Percentiles rank a stretch among this genome's conserved stretches.
Evolutionary conservation across 1,139 yeast genomes (phyloP).

Genomic region (Scheffersomyces segobiensis): DNA sequence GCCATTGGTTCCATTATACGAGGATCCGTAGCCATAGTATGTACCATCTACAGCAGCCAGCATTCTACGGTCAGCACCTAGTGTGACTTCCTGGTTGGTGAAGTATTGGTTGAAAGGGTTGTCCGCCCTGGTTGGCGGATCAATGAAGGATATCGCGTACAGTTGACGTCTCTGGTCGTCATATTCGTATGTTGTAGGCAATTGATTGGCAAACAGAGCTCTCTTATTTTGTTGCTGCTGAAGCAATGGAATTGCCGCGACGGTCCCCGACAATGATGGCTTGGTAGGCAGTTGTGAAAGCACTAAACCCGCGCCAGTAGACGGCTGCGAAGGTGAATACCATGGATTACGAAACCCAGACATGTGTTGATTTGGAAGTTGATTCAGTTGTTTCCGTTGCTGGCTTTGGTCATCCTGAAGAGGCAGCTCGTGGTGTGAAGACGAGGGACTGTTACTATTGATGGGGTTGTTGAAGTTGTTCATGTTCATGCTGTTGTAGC

Average conservation of each 20-base stretch:
- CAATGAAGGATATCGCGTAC: conserved; percentile 32
- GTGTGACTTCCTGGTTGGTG: conserved; percentile 38
- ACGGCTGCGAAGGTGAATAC: conserved; percentile 29
- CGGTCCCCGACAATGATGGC: background rate
- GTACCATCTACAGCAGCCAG: conserved; percentile 42
- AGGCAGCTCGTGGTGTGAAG: background rate
- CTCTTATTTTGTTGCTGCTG: conserved; percentile 42
- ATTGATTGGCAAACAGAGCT: conserved; percentile 44
- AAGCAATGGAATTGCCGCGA: conserved; percentile 23
- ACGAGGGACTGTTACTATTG: background rate
- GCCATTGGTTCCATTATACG: background rate
- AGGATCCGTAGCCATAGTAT: conserved; percentile 12
- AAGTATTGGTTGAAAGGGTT: conserved; percentile 50
- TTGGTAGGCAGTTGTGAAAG: conserved; percentile 15
- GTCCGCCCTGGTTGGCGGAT: conserved; percentile 50
- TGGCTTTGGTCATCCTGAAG: conserved; percentile 6
- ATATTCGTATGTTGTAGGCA: conserved; percentile 55
- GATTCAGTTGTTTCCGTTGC: conserved; percentile 8
- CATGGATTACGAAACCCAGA: conserved; percentile 49
- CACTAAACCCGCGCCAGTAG: background rate
- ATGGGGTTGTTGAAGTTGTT: background rate
- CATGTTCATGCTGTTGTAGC: background rate
- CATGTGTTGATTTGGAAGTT: conserved; percentile 2
- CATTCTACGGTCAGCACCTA: conserved; percentile 41
- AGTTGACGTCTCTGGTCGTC: conserved; percentile 20